Evolutionary conservation across 2,329 filamentous ascomycete species (phyloP), one percentile per base, ranked within the genome.

Genomic region (Elsinoe arachidis): DNA sequence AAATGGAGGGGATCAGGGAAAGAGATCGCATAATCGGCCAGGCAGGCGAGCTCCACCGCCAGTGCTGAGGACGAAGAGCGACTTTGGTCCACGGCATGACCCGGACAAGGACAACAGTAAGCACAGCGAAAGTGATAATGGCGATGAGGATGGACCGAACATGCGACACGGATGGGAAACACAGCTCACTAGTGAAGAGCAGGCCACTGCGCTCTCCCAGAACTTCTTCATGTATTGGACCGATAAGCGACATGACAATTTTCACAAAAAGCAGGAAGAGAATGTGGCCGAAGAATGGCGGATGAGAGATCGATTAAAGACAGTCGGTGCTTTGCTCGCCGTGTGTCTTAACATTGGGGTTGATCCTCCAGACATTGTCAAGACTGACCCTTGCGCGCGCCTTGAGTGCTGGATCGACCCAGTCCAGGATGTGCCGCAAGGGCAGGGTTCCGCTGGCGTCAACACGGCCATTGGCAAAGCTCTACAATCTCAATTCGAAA

Each of bases 201-300:
- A 95, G 66, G 87, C 95, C 65, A 87, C 87, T 58, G 81, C 90
- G 63, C 78, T 96, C 62, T 89, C 87, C 55, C 57, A 96, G 87
- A 95, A 90, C 64, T 99, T 95, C 83, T 97, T 96, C 77, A 97
- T 97, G 92, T 99, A 99, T 74, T 99, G 88, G 72, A 96, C 92
- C 62, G 93, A 99, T 73, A 97, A 97, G 73, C 86, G 92, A 55
- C 93, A 99, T 73, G 93, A 97, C 70, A 93, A 90, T 19, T 92
- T 90, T 35, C 93, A 90, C 19, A 90, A 91, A 63, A 89, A 90
- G 68, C 64, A 70, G 43, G 62, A 61, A 30, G 56, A 58, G 7
- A 60, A 59, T 41, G 62, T 68, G 52, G 80, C 95, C 5, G 88
- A 95, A 69, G 93, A 97, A 70, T 99, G 93, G 93, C 87, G 93